Evolutionary conservation across 2,329 filamentous ascomycete genomes (phyloP).

Genomic region (Venturia asperata): DNA sequence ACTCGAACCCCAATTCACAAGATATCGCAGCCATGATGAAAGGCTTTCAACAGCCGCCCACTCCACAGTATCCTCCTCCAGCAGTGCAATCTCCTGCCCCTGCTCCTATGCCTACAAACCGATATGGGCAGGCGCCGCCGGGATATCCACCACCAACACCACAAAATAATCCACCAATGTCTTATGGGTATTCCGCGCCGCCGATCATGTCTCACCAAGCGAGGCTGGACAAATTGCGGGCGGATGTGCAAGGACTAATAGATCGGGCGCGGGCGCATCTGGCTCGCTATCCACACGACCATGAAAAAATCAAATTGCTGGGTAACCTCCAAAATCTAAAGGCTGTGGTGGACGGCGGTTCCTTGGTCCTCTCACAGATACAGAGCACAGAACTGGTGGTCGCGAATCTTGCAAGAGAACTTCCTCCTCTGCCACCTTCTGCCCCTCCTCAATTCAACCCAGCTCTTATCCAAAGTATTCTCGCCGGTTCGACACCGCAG

Average conservation of each 20-base stretch:
- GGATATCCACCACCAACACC: conserved; percentile 28
- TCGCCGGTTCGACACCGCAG: conserved; percentile 7
- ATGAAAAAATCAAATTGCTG: conserved; percentile 67
- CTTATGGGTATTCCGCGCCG: conserved; percentile 12
- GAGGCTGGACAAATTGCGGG: conserved; percentile 53
- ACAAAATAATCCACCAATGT: conserved; percentile 26
- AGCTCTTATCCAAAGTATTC: conserved; percentile 8
- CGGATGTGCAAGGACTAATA: conserved; percentile 76
- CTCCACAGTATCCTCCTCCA: conserved; percentile 24
- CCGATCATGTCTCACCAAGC: conserved; percentile 17
- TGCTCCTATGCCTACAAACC: conserved; percentile 38
- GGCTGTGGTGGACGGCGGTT: conserved; percentile 67
- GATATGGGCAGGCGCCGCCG: conserved; percentile 31
- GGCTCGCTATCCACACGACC: conserved; percentile 68
- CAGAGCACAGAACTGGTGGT: conserved; percentile 55
- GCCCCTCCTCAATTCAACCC: conserved; percentile 10
- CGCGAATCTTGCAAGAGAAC: conserved; percentile 19
- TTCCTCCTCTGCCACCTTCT: conserved; percentile 10
- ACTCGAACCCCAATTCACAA: conserved; percentile 10
- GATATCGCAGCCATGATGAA: conserved; percentile 16
- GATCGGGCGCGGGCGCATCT: conserved; percentile 64
- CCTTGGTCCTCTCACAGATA: conserved; percentile 73
- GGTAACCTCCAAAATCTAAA: conserved; percentile 83
- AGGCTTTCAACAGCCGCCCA: conserved; percentile 24
- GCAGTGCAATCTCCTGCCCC: conserved; percentile 22